Base-by-base conservation (phyloP, 768 basidiomycete genomes). In the Gloeopeniophorella convolvens region DNA sequence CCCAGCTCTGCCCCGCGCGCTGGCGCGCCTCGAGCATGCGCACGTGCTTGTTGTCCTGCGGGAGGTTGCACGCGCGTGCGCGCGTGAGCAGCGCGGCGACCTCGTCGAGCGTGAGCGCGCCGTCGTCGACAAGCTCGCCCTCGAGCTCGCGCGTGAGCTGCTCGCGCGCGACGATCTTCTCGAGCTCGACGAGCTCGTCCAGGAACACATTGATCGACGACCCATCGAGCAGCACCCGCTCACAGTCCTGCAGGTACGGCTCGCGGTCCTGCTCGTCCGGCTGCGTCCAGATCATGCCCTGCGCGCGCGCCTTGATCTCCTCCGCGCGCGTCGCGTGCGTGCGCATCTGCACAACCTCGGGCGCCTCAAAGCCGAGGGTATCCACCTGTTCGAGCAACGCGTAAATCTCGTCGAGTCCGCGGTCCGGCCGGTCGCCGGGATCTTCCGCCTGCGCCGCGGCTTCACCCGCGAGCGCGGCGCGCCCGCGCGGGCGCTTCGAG, bases 151-250 rank as follows among this genome's bases (percentile, higher is more conserved):
- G 75, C 55, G 88, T 67, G 53, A 95, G 78, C 59, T 84, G 80
- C 60, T 88, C 82, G 10, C 89, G 79, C 49, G 85, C 78, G 20
- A 90, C 84, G 48, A 93, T 82, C 66, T 80, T 84, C 70, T 88
- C 83, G 16, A 96, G 74, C 55, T 85, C 80, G 15, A 72, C 63
- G 12, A 94, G 70, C 63, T 93, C 89, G 12, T 90, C 85, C 16
- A 95, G 71, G 42, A 81, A 74, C n/a, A 95, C 83, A 57, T 91
- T 92, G 46, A 94, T 66, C 8, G 86, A 83, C 3, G 82, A 82
- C 2, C 81, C 83, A 23, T 85, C 76, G 44, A 80, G 63, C 47
- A 90, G 73, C 2, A 91, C 69, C 31, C 75, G 77, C 55, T 83
- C 83, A 66, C 88, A 89, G 36, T 86, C 82, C 47, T 75, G 70